phyloP scores from a whole-genome alignment of 1,284 basidiomycete species.

The Cystobasidiaceae sp. region DNA sequence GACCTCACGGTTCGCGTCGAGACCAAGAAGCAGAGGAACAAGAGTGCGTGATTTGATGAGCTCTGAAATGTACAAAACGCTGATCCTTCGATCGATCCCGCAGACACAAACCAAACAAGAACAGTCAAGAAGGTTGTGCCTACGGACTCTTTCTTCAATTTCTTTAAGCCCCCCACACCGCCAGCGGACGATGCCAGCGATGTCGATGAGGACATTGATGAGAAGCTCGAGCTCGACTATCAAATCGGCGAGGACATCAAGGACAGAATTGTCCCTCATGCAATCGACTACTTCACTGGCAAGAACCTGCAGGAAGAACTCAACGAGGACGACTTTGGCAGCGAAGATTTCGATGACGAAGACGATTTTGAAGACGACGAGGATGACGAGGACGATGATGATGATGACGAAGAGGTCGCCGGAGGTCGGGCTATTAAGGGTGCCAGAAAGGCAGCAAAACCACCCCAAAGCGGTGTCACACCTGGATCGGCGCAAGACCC shows the following conservation, averaged over 20 bases:
- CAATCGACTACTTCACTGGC: conserved; percentile 72
- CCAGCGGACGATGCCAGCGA: conserved; percentile 66
- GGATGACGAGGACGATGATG: conserved; percentile 52
- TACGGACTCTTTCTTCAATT: conserved; percentile 94
- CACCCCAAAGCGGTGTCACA: conserved; percentile 34
- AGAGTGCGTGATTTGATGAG: conserved; percentile 67
- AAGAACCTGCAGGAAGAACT: conserved; percentile 88
- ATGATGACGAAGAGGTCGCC: conserved; percentile 56
- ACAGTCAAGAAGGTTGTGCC: conserved; percentile 81
- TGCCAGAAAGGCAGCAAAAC: conserved; percentile 41
- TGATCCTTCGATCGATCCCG: too few relatives aligned
- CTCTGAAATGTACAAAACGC: too few relatives aligned
- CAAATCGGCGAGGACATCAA: conserved; percentile 98
- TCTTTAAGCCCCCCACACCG: conserved; percentile 81
- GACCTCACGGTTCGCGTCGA: conserved; percentile 95
- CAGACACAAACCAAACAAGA: conserved; percentile 88
- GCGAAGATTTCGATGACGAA: conserved; percentile 49
- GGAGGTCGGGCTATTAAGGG: conserved; percentile 35
- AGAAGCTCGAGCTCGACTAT: conserved; percentile 92
- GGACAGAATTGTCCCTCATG: conserved; percentile 92
- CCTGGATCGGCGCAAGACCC: conserved; percentile 56
- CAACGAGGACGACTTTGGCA: conserved; percentile 64
- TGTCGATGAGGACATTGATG: conserved; percentile 84
- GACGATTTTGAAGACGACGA: conserved; percentile 58
- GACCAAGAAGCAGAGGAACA: conserved; percentile 99